Base-by-base conservation (phyloP, 2,329 filamentous ascomycete genomes). In the Simplicillium aogashimaense region DNA sequence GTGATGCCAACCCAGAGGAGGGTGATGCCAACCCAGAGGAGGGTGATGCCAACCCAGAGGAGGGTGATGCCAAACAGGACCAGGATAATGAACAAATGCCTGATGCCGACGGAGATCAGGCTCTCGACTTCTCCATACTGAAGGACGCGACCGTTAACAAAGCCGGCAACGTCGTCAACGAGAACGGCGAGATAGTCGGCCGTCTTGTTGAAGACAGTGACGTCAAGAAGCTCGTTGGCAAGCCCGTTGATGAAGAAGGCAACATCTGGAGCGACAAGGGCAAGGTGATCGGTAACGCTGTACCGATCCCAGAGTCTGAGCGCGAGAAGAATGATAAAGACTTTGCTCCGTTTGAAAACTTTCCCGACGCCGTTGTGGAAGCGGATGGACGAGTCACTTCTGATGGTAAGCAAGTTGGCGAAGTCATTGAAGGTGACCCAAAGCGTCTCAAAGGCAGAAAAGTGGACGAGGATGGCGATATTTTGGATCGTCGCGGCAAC, bases 241-340 rank as follows among this genome's bases (percentile, higher is more conserved):
- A 74, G 51, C 74, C 74, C 52, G 65, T 77, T 29, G 81, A 85
- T 45, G 76, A 74, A 40, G 62, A 83, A 29, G 83, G 83, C 35
- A 69, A 81, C 47, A 80, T 86, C 61, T 86, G 78, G 76, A 79
- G 79, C 52, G 80, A 85, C 45, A 67, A 67, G 6, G 83, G 82
- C 44, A 75, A 84, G 55, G 66, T 82, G 30, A 72, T 86, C 38
- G 83, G 82, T 25, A 73, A 74, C 39, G 77, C 72, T 34, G 80
- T 86, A 59, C 72, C 81, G 11, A 44, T 60, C 1, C 72, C 80
- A 3, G 63, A 70, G 3, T 58, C 57, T 13, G 74, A 78, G 47
- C 65, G 69, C 4, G 70, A 73, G 30, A 67, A 70, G 1, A 49
- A 55, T 16, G 62, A 36, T 25, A 45, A 62, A 43, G 65, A 68